These are phyloP conservation scores for Diaporthe citrichinensis DNA, from an alignment of 2,329 filamentous ascomycete genomes.

Conservation along the genomic window DNA sequence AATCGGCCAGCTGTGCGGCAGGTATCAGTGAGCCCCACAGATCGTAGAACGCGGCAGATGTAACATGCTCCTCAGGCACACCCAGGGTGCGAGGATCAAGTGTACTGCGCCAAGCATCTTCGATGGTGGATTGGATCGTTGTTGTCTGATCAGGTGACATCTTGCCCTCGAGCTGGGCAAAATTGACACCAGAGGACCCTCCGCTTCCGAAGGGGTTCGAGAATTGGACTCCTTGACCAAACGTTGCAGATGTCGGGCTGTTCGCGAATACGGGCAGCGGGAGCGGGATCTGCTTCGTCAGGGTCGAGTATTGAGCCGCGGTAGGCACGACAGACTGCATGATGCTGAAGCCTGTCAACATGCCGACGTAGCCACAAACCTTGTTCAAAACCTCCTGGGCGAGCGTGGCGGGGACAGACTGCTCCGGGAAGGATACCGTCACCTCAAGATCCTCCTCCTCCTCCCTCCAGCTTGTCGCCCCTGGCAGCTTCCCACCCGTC, in stretches of 20 bases:
- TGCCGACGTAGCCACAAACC: constrained; percentile 60
- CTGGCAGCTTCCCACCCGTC: neutral
- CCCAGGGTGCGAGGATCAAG: constrained; percentile 57
- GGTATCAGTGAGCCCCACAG: constrained; percentile 65
- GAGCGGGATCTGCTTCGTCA: constrained; percentile 59
- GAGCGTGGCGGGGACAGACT: constrained; percentile 57
- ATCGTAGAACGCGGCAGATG: constrained; percentile 64
- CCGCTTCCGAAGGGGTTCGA: constrained; percentile 44
- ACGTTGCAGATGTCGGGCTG: constrained; percentile 9
- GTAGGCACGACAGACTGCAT: constrained; percentile 62
- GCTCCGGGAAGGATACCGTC: constrained; percentile 61
- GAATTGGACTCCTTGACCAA: constrained; percentile 41
- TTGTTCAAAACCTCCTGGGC: constrained; percentile 61
- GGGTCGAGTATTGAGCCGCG: constrained; percentile 56
- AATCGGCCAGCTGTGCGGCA: constrained; percentile 61
- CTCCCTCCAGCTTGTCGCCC: constrained; percentile 44
- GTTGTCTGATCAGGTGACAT: constrained; percentile 57
- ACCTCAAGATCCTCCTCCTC: constrained; percentile 56
- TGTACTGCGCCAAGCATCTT: constrained; percentile 60
- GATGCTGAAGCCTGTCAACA: constrained; percentile 62
- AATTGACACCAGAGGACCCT: constrained; percentile 32
- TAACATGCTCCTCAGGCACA: constrained; percentile 58
- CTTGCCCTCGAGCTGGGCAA: constrained; percentile 38
- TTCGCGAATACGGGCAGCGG: constrained; percentile 45
- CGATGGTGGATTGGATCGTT: constrained; percentile 58